A percentile compares a stretch with the other conserved stretches of the same genome.
Evolutionary conservation across 345 rosid species (phyloP).

Genomic region (Brassica juncea): DNA sequence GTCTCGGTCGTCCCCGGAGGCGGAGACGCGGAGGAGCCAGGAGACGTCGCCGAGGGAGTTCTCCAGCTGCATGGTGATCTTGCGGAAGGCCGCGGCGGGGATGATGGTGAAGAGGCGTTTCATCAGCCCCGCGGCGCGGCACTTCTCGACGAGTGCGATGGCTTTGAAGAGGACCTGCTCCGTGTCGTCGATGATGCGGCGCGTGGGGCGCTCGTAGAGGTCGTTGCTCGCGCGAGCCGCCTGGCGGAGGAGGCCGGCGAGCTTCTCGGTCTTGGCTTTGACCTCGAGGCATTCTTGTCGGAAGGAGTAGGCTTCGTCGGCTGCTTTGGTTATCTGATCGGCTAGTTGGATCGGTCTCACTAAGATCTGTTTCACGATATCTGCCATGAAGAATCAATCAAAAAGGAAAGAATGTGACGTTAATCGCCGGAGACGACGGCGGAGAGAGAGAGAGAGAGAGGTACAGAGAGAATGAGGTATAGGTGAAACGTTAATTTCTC

Average conservation of each 20-base stretch:
- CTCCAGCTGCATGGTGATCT: constrained; percentile 66
- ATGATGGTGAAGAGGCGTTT: constrained; percentile 75
- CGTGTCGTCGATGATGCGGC: constrained; percentile 73
- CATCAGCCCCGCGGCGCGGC: constrained; percentile 66
- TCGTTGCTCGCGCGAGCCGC: constrained; percentile 77
- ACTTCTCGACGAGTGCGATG: constrained; percentile 56
- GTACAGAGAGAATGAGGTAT: constrained; percentile 18
- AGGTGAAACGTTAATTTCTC: constrained; percentile 45
- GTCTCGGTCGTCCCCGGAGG: constrained; percentile 54
- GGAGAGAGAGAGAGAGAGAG: constrained; percentile 25
- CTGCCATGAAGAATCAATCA: constrained; percentile 52
- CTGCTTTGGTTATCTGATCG: constrained; percentile 61
- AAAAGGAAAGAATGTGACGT: not conserved
- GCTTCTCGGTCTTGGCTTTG: constrained; percentile 69
- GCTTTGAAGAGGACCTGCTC: constrained; percentile 78
- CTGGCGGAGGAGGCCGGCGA: constrained; percentile 70
- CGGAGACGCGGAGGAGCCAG: constrained; percentile 75
- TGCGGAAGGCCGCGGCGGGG: constrained; percentile 77
- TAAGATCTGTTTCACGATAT: constrained; percentile 67
- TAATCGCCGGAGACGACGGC: constrained; percentile 42
- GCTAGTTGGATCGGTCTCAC: constrained; percentile 75
- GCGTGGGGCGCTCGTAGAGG: constrained; percentile 74
- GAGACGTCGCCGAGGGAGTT: constrained; percentile 80
- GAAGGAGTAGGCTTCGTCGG: constrained; percentile 72
- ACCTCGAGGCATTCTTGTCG: constrained; percentile 72